Evolutionary conservation across 108 stramenopile species (phyloP), one percentile per base, ranked within the genome.

Genomic region (Skeletonema marinoi): DNA sequence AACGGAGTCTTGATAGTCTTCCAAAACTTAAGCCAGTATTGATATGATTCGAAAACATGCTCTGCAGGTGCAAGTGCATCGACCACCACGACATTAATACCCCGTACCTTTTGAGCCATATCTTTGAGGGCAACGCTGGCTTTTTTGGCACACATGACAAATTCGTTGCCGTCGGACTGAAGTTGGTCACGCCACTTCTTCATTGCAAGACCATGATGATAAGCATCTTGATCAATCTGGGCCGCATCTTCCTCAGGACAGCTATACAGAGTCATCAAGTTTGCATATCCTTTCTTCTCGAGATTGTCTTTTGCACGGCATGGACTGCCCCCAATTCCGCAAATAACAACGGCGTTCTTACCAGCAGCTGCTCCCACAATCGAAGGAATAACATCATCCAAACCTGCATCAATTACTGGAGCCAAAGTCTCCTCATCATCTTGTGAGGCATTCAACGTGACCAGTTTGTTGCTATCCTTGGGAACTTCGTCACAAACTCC

Each of bases 21-120:
- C 80, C 73, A 75, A 54, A 41, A 71, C 60, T 81, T 75, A 42
- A 81, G 73, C 68, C 68, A 81, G 60, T 75, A 81, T 17, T 81
- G 62, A 39, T 75, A 74, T 7, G 62, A 63, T 54, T 70, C 70
- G 6, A 62, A 17, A 13, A 75, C 80, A 50, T 71, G 74, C 17
- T 60, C 30, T 9, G 80, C 44, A 0, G 80, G 80, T 29, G 80
- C 80, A 35, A 81, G 32, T 14, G 80, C 80, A 66, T 81, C 80
- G 2, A 75, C 74, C 3, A 81, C 74, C n/a, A 81, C 74, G n/a
- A 81, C 32, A 59, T 75, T 81, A 17, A 81, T 29, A 10, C 80
- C 80, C 33, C 65, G 61, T 21, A 75, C 42, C 33, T 71, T 81
- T 12, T 41, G 46, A n/a, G 70, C 62, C 33, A 81, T 46, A 38